phyloP scores from a whole-genome alignment of 1,284 basidiomycete species.

The Cystobasidium sp. region DNA sequence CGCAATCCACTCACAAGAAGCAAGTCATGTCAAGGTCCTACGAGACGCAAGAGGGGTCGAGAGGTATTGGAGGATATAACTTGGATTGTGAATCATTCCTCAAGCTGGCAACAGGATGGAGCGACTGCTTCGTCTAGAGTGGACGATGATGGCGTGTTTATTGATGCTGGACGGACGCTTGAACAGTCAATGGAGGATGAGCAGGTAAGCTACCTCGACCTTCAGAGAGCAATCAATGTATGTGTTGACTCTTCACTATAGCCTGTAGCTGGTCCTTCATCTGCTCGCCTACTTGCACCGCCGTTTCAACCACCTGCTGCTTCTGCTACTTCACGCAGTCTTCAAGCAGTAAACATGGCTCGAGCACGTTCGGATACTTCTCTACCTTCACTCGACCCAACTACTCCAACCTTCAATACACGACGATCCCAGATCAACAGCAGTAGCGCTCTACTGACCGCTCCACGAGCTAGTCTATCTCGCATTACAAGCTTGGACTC shows the following conservation, averaged over 20 bases:
- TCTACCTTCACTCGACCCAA: not conserved
- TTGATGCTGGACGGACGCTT: too few relatives aligned
- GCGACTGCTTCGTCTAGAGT: not conserved
- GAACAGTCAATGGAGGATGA: not conserved
- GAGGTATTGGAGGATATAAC: conserved; percentile 36
- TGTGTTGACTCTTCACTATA: not conserved
- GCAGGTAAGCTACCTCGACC: not conserved
- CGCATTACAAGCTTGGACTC: conserved; percentile 15
- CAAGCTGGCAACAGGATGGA: conserved; percentile 14
- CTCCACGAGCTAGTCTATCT: conserved; percentile 4
- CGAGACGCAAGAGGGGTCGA: conserved; percentile 25
- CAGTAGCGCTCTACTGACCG: not conserved
- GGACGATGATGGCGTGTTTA: not conserved
- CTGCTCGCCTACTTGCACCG: not conserved
- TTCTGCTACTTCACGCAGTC: not conserved
- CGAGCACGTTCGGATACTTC: conserved; percentile 9
- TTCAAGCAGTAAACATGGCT: conserved; percentile 20
- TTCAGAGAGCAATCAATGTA: not conserved
- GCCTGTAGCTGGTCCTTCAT: conserved; percentile 6
- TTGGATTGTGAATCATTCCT: conserved; percentile 29
- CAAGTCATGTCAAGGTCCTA: conserved; percentile 26
- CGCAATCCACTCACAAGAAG: conserved; percentile 9
- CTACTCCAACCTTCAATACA: not conserved
- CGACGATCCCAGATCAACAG: not conserved
- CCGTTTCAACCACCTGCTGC: not conserved